These are phyloP conservation scores for Cucurbita argyrosperma DNA, from an alignment of 306 rosid species.

Conservation along the genomic window DNA sequence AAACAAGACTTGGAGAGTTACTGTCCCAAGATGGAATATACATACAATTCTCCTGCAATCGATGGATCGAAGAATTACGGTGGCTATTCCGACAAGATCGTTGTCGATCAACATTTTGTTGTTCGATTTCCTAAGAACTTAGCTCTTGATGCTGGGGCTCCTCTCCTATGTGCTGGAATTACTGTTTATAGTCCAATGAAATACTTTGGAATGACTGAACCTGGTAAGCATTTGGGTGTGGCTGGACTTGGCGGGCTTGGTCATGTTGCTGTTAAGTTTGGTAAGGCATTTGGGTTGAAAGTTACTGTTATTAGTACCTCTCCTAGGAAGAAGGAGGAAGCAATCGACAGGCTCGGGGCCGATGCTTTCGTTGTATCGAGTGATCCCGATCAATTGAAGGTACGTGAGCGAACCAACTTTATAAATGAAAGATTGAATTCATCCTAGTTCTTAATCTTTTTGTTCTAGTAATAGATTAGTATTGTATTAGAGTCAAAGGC, in stretches of 20 bases:
- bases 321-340: constrained; percentile 46
- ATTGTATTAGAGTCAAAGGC: neutral
- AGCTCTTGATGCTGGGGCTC: constrained; percentile 73
- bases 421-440: too few species aligned
- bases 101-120: constrained; percentile 60
- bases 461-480: too few species aligned
- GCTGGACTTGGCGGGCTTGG: constrained; percentile 94
- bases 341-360: constrained; percentile 56
- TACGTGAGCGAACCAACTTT: neutral
- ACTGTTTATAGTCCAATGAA: constrained; percentile 84
- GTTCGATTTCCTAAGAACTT: constrained; percentile 53
- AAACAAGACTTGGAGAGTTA: constrained; percentile 63
- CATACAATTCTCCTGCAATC: constrained; percentile 34
- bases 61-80: constrained; percentile 54
- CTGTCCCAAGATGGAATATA: constrained; percentile 36
- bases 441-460: too few species aligned
- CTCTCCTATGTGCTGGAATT: constrained; percentile 82
- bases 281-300: constrained; percentile 81
- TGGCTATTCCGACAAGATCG: constrained; percentile 60
- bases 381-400: constrained; percentile 52
- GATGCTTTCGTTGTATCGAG: constrained; percentile 60
- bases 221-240: constrained; percentile 82
- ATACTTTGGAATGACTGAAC: constrained; percentile 71
- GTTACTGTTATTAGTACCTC: constrained; percentile 82
- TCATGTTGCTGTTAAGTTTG: constrained; percentile 72